Base-by-base conservation (phyloP, 306 rosid genomes). In the Hippophae tibetana region DNA sequence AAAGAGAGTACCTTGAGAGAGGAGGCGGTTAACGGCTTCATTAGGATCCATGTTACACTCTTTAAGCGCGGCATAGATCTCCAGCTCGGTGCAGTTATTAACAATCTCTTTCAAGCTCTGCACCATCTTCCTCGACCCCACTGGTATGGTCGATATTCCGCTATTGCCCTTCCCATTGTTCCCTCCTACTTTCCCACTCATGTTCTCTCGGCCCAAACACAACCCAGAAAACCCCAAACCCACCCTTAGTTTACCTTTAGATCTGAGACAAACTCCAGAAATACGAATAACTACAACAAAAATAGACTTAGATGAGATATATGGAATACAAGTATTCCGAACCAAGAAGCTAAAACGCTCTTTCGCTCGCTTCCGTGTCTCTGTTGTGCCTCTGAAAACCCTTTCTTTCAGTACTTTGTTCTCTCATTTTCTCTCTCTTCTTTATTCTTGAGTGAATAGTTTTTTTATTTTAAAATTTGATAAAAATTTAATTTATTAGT, bases 1-100 rank as follows among this genome's bases (percentile, higher is more conserved):
- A 60, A 26, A 47, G 47, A 42, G 31, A 18, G 27, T 50, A 92
- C 97, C 99, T 88, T 93, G 99, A 1, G 95, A 71, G 14, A 93
- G 95, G 61, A 93, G 97, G 61, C 97, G 99, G 82, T 84, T 86
- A 68, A 93, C 94, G 48, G 99, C 88, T 81, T 93, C 99, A 67
- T 93, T 80, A 52, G 97, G 99, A 95, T 93, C 99, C 99, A 93
- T 93, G 81, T 93, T 89, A 76, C 97, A 93, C 57, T 93, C 99
- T 67, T 79, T 86, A 72, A 93, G 97, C 50, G 78, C 75, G 51
- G 87, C 86, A 58, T 93, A 93, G 99, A 93, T 93, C 99, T 93
- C 99, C 71, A 69, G 78, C 42, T 93, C 99, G 8, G 94, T 86
- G 57, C 86, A 78, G 82, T 88, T 89, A 58, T 64, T 57, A 1